Base-by-base conservation (phyloP, 352 stramenopile species). In the Phytophthora fragariaefolia region DNA sequence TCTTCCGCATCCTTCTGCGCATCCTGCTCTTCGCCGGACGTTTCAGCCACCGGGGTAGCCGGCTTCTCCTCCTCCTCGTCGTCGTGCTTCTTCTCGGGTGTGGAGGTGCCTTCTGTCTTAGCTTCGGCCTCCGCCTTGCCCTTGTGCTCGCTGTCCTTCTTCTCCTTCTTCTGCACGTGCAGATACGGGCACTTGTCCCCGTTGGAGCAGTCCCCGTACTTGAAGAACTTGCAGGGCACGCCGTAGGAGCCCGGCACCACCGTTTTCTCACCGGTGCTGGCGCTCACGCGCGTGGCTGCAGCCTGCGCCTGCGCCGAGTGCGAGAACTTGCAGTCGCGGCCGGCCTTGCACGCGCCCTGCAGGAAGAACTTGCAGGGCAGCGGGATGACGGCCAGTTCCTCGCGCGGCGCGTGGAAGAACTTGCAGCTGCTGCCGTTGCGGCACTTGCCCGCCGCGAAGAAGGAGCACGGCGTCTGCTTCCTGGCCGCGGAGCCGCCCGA, bases 331-430 rank as follows among this genome's bases (percentile, higher is more conserved):
- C 82, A 92, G 17, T 77, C 61, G 58, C 84, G 80, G 24, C 84
- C 80, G 12, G 81, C 81, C 27, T 63, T 88, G 68, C 85, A 93
- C 38, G 77, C 56, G 45, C 82, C 82, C 51, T 89, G 76, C 18
- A 92, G 64, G 58, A 86, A 92, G 62, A 91, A 93, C 58, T 85
- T 92, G 73, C 83, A 93, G 43, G 82, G 69, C 51, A 79, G 49
- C 43, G 80, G 66, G 50, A 69, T 79, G 20, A 78, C 60, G 0
- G 79, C 64, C 32, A 74, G 55, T 18, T 85, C 72, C 47, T 83
- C 68, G 18, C 69, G 71, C 43, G 61, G 24, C 12, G 70, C 79
- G 69, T 93, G 85, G 24, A 73, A 89, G 70, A 92, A 93, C 53
- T 76, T 82, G 73, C 85, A 93, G 54, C 42, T 60, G n/a, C 56